phyloP scores from a whole-genome alignment of 1,284 basidiomycete genomes.

The Tausonia pullulans region DNA sequence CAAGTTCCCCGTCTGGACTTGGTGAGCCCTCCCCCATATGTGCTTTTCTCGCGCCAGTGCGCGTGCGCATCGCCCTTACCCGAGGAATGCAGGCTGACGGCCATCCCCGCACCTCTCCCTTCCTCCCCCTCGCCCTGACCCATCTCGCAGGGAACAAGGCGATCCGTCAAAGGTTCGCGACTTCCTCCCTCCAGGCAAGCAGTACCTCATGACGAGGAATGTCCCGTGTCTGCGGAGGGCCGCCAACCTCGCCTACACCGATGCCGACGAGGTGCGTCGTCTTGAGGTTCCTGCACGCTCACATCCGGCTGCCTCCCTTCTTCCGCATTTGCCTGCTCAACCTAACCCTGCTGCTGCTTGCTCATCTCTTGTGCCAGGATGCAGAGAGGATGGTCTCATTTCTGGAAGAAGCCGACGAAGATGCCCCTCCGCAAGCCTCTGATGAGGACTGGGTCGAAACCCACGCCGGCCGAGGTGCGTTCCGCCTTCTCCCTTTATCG shows the following conservation, averaged over 20 bases:
- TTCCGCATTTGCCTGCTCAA: background rate
- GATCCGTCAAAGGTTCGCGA: constrained; percentile 74
- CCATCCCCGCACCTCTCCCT: background rate
- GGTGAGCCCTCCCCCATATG: background rate
- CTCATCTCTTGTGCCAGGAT: constrained; percentile 1
- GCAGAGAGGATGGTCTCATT: constrained; percentile 16
- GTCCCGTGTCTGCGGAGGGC: constrained; percentile 87
- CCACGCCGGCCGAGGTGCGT: constrained; percentile 54
- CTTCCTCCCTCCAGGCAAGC: constrained; percentile 87
- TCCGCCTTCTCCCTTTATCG: background rate
- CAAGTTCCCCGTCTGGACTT: background rate
- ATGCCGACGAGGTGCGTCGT: constrained; percentile 64
- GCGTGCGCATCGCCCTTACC: background rate
- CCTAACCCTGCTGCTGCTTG: background rate
- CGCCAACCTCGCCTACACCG: constrained; percentile 81
- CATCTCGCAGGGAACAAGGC: constrained; percentile 63
- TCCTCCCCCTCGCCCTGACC: background rate
- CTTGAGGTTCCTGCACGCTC: background rate
- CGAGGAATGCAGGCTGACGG: background rate
- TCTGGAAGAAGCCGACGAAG: constrained; percentile 17
- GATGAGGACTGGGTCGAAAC: constrained; percentile 69
- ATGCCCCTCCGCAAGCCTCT: background rate
- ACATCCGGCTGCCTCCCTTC: background rate
- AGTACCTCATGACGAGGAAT: constrained; percentile 87
- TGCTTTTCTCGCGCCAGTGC: background rate